Evolutionary conservation across 441 rosid species (phyloP), one percentile per base, ranked within the genome.

Genomic region (Croton laevigatus): DNA sequence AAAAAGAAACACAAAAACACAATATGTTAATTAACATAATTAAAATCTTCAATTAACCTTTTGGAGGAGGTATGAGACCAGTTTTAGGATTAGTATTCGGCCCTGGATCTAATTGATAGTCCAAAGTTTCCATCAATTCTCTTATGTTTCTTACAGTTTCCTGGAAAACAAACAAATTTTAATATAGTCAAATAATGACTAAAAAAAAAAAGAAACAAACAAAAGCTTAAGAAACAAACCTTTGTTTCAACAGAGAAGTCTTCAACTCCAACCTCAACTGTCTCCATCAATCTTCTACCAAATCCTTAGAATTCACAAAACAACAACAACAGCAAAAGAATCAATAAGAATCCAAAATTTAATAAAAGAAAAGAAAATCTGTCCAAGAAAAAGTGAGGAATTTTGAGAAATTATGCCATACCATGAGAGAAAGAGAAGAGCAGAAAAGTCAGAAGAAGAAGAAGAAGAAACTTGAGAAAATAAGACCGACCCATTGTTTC

Each of bases 41-140:
- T 49, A 49, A 16, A 27, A 13, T 17, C 44, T 40, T 68, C 8
- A 46, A 19, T 69, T 17, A 72, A 54, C 54, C 71, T 9, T 65
- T 82, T n/a, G 87, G 84, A 63, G 93, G 85, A 70, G 93, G 90
- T 53, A 75, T 16, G 59, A 23, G 78, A 10, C 89, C 86, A 59
- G 80, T 70, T 72, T 55, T 85, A 53, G 90, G 86, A 75, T 86
- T 88, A 1, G 73, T 69, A 78, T 88, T 88, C 12, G 93, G 84
- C 59, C 71, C 75, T 5, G 93, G 85, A 8, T 81, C 82, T 62
- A 70, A 65, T 37, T 76, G 44, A 65, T 88, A 88, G 68, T 88
- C 93, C 85, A 79, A 36, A 66, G 72, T 23, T 58, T 77, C 87
- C 60, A 72, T 71, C 79, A 69, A 65, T 80, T 71, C 65, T 74